Percentiles rank a stretch among this genome's conserved stretches.
Conservation (phyloP, 495 filamentous ascomycete genomes). For the Staphylotrichum longicolle region DNA sequence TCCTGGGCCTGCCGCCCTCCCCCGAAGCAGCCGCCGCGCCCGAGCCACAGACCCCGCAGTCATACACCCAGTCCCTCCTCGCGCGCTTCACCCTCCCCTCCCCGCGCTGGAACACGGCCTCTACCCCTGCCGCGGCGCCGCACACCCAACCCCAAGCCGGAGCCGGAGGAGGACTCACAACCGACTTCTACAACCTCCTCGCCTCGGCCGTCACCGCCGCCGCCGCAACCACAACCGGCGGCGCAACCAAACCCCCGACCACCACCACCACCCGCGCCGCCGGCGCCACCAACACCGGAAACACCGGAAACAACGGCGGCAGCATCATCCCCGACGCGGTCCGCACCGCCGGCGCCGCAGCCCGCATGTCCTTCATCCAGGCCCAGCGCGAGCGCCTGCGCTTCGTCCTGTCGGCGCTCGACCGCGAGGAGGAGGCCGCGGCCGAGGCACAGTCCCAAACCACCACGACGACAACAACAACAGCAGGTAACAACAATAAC, state of each 20-base stretch:
- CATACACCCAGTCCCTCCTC: slow-evolving; percentile 76
- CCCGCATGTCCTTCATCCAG: slow-evolving; percentile 67
- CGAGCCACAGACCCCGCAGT: slow-evolving; percentile 46
- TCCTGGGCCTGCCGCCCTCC: slow-evolving; percentile 64
- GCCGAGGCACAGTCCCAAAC: slow-evolving; percentile 14
- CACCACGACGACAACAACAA: too few species aligned
- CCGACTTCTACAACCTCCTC: slow-evolving; percentile 74
- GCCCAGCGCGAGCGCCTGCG: slow-evolving; percentile 71
- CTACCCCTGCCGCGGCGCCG: slow-evolving; percentile 10
- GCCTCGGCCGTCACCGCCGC: slow-evolving; percentile 68
- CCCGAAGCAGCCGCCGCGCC: slow-evolving; percentile 40
- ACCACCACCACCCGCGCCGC: neutral
- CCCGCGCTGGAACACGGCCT: slow-evolving; percentile 37
- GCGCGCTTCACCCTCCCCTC: slow-evolving; percentile 81
- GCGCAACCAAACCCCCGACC: slow-evolving; percentile 43
- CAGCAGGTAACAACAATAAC: too few species aligned
- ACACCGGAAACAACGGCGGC: neutral
- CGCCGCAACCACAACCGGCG: slow-evolving; percentile 20
- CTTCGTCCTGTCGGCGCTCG: slow-evolving; percentile 68
- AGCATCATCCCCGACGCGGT: slow-evolving; percentile 60
- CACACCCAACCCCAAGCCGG: slow-evolving; percentile 11
- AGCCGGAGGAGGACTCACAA: slow-evolving; percentile 42
- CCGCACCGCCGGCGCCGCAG: slow-evolving; percentile 53
- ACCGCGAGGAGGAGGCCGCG: slow-evolving; percentile 60
- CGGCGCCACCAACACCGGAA: neutral